Conservation (phyloP, 805 yeast species). For the Wickerhamiella domercqiae region DNA sequence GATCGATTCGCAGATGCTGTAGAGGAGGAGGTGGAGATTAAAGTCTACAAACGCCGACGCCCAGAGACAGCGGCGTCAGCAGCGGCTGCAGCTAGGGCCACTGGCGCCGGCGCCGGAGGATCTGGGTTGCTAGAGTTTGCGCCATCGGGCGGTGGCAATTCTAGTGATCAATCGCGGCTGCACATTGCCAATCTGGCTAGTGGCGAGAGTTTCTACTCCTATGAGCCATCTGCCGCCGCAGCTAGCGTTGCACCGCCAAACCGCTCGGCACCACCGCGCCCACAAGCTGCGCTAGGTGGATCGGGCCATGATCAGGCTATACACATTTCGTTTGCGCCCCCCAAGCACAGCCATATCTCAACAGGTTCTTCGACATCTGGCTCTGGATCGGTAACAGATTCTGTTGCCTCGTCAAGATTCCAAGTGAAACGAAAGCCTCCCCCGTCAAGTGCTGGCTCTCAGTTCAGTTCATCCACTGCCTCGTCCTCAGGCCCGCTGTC, state of each 20-base stretch:
- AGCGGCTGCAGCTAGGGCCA: not conserved
- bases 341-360: no score
- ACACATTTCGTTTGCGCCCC: not conserved
- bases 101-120: constrained; percentile 2
- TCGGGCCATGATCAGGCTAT: not conserved
- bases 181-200: constrained; percentile 11
- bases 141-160: constrained; percentile 3
- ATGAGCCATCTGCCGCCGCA: constrained; percentile 16
- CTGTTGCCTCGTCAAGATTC: no score
- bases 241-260: constrained; percentile 13
- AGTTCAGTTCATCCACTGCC: not conserved
- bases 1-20: constrained; percentile 27
- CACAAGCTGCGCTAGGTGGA: constrained; percentile 1
- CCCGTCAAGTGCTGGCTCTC: not conserved
- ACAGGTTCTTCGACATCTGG: no score
- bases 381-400: no score
- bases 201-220: constrained; percentile 15
- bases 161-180: constrained; percentile 10
- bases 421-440: not conserved
- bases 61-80: not conserved
- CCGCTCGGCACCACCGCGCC: constrained; percentile 15
- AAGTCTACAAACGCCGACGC: constrained; percentile 13
- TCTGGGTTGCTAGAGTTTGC: not conserved
- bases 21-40: constrained; percentile 23
- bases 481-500: not conserved